Base-by-base conservation (phyloP, 768 basidiomycete genomes). In the Omphalotus guepiniiformis region DNA sequence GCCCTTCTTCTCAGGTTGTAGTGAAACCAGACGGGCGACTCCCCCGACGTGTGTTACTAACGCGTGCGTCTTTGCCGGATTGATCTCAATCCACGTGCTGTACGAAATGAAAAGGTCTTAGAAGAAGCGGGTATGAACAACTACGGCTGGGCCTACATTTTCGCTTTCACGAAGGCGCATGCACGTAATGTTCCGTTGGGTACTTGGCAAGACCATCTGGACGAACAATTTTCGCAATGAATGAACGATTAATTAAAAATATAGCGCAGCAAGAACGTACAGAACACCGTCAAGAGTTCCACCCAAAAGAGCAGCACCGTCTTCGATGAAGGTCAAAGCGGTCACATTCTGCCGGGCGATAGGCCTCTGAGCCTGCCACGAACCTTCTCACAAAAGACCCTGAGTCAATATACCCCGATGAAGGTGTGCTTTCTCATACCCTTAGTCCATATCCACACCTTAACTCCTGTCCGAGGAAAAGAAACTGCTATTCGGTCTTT, bases 281-380 rank as follows among this genome's bases (percentile, higher is more conserved):
- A 87, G 55, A 16, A 81, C 79, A 9, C 85, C 85, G 54, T 87
- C 84, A 44, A 72, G 73, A 23, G 85, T 85, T 2, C 83, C 85
- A 1, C 85, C 84, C 19, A 87, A 64, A 37, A 87, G 64, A 39
- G 78, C 81, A 29, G 71, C 70, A 0, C 85, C 85, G 26, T 78
- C 78, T 19, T 81, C 75, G 7, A 84, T 69, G 56, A 87, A 85
- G 54, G 69, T 72, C 49, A 87, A 72, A 3, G 76, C 72, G 6
- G 81, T 82, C 39, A 85, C 80, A 45, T 83, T 81, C 52, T 76
- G 78, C 43, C 83, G 74, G 46, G 75, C 53, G 47, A 87, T 85
- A 39, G 82, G 76, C 45, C 83, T 72, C 49, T 86, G 82, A 1
- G 72, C 62, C 50, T 78, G 74, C 85, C 84, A 86, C 21, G 73